Percentiles rank a stretch among this genome's conserved stretches.
phyloP scores from a whole-genome alignment of 2,329 filamentous ascomycete species.

The Xylariaceae sp. region DNA sequence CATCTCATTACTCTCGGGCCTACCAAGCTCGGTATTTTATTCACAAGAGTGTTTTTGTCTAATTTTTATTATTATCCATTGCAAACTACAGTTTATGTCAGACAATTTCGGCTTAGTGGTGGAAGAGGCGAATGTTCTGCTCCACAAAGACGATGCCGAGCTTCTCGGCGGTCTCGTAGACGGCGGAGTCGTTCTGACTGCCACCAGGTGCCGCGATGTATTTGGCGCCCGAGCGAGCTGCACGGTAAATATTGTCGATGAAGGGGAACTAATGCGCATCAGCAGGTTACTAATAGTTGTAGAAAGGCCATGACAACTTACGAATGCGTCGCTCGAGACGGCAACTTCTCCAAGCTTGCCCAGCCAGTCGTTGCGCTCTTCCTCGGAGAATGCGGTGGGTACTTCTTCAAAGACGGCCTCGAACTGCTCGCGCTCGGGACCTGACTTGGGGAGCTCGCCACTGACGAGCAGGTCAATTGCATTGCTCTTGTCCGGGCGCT shows the following conservation, averaged over 20 bases:
- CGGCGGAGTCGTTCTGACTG: constrained; percentile 82
- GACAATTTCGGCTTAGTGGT: constrained; percentile 68
- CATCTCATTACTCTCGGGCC: not conserved
- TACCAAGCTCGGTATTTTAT: not conserved
- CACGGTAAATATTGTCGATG: constrained; percentile 95
- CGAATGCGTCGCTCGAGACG: constrained; percentile 93
- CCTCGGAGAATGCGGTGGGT: constrained; percentile 78
- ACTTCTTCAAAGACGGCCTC: constrained; percentile 91
- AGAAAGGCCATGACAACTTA: constrained; percentile 56
- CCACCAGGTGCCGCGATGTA: constrained; percentile 94
- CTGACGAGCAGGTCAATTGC: constrained; percentile 95
- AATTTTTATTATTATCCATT: not conserved
- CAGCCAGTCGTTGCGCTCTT: constrained; percentile 89
- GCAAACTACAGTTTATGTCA: not conserved
- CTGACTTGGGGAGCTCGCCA: constrained; percentile 83
- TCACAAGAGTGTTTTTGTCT: not conserved
- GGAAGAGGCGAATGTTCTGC: constrained; percentile 92
- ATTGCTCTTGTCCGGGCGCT: constrained; percentile 97
- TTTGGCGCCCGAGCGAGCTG: constrained; percentile 86
- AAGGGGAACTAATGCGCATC: constrained; percentile 79
- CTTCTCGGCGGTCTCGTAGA: constrained; percentile 90
- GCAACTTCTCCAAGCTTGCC: constrained; percentile 81
- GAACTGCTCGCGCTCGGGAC: constrained; percentile 84
- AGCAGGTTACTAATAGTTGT: not conserved
- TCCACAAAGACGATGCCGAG: constrained; percentile 93